Conservation (phyloP, 257 asterid genomes). For the Ligustrum vulgare region DNA sequence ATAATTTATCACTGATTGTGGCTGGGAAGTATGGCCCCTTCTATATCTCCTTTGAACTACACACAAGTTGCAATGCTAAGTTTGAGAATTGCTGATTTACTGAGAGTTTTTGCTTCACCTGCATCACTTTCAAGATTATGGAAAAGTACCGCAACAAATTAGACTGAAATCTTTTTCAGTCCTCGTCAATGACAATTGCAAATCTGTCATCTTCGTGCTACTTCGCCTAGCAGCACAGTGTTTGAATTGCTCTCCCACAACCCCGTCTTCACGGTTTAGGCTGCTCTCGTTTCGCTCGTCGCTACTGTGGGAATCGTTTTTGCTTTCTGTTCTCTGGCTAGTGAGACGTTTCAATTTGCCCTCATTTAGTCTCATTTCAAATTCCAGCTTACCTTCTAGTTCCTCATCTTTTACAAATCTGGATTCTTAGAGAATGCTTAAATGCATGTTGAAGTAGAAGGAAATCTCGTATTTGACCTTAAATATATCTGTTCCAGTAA, state of each 20-base stretch:
- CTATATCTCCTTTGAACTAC: background rate
- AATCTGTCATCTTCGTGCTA: too few relatives aligned
- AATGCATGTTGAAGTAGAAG: background rate
- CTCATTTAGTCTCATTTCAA: background rate
- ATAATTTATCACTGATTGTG: background rate
- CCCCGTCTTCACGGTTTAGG: too few relatives aligned
- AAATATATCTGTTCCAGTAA: background rate
- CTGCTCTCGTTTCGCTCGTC: too few relatives aligned
- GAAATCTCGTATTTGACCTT: background rate
- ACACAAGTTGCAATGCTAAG: background rate
- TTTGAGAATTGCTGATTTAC: background rate
- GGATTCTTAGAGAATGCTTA: conserved; percentile 2
- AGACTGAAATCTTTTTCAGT: background rate
- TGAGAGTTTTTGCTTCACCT: background rate
- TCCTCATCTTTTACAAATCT: background rate
- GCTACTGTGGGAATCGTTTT: too few relatives aligned
- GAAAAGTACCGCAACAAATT: too few relatives aligned
- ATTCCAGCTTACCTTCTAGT: background rate
- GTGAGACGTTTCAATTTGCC: too few relatives aligned
- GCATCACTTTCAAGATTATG: background rate
- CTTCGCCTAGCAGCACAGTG: too few relatives aligned
- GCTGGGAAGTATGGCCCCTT: background rate
- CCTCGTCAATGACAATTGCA: background rate
- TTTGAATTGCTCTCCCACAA: too few relatives aligned
- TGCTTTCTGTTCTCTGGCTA: too few relatives aligned